Conservation (phyloP, 768 basidiomycete species). For the Pleurotus tuoliensis region DNA sequence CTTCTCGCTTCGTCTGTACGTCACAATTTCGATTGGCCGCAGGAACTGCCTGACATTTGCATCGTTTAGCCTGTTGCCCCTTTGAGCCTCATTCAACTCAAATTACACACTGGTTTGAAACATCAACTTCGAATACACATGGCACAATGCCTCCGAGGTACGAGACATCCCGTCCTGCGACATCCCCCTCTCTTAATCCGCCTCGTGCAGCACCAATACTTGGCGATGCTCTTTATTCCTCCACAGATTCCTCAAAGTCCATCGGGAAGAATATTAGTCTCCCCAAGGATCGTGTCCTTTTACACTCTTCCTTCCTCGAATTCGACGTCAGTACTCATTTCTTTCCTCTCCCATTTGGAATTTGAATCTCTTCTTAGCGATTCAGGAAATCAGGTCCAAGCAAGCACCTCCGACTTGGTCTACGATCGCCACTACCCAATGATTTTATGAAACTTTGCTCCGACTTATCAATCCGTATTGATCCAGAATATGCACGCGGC, state of each 20-base stretch:
- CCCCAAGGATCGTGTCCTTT: constrained; percentile 47
- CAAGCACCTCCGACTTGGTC: constrained; percentile 47
- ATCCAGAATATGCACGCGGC: constrained; percentile 31
- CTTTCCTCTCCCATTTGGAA: background rate
- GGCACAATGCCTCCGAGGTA: constrained; percentile 47
- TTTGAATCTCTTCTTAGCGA: constrained; percentile 30
- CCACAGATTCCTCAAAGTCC: constrained; percentile 22
- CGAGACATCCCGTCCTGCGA: constrained; percentile 6
- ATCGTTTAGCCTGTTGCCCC: constrained; percentile 35
- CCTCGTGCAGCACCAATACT: constrained; percentile 56
- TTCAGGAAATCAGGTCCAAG: constrained; percentile 39
- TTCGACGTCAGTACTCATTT: constrained; percentile 40
- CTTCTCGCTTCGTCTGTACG: constrained; percentile 55
- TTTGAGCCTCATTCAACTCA: constrained; percentile 53
- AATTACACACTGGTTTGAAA: constrained; percentile 59
- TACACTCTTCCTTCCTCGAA: constrained; percentile 46
- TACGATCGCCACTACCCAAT: constrained; percentile 54
- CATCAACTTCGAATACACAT: constrained; percentile 71
- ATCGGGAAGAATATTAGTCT: constrained; percentile 24
- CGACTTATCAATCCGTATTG: constrained; percentile 39
- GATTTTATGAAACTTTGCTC: constrained; percentile 53
- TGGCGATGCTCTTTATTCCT: constrained; percentile 54
- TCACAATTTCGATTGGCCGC: constrained; percentile 5
- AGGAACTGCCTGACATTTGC: constrained; percentile 2
- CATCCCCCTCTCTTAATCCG: background rate